Evolutionary conservation across 2,329 filamentous ascomycete species (phyloP).

Genomic region (Leptographium galeiforme): DNA sequence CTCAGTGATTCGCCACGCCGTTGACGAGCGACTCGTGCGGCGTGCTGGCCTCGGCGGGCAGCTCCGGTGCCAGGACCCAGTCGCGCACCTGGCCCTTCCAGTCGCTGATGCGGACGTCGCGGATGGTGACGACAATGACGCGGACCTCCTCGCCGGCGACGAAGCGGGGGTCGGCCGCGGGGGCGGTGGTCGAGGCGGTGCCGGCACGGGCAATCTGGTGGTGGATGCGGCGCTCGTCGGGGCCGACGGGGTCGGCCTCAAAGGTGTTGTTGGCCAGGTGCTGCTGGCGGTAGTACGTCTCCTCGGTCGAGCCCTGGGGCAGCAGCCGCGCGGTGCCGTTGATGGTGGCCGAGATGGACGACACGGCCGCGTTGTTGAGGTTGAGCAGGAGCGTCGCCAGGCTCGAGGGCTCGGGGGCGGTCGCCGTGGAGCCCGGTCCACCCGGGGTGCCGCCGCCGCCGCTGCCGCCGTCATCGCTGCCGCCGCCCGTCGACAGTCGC

Average conservation of each 20-base stretch:
- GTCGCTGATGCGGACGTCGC: constrained; percentile 77
- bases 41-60: background rate
- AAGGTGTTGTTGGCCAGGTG: constrained; percentile 93
- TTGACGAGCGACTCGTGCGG: constrained; percentile 19
- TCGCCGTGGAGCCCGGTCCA: background rate
- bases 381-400: constrained; percentile 76
- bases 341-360: constrained; percentile 83
- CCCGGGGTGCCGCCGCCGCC: background rate
- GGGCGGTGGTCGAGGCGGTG: constrained; percentile 20
- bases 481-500: constrained; percentile 46
- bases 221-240: constrained; percentile 24
- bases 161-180: constrained; percentile 33
- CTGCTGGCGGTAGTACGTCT: constrained; percentile 66
- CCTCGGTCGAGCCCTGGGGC: constrained; percentile 61
- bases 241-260: constrained; percentile 32
- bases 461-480: constrained; percentile 21
- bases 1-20: constrained; percentile 15
- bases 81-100: constrained; percentile 92
- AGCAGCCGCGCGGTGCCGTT: constrained; percentile 74
- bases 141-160: constrained; percentile 72
- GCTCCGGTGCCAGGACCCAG: constrained; percentile 36
- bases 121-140: constrained; percentile 75
- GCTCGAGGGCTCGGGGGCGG: constrained; percentile 47
- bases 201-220: constrained; percentile 18
- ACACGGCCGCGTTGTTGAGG: constrained; percentile 79